Base-by-base conservation (phyloP, 106 monocot species). In the Hemerocallis citrina region DNA sequence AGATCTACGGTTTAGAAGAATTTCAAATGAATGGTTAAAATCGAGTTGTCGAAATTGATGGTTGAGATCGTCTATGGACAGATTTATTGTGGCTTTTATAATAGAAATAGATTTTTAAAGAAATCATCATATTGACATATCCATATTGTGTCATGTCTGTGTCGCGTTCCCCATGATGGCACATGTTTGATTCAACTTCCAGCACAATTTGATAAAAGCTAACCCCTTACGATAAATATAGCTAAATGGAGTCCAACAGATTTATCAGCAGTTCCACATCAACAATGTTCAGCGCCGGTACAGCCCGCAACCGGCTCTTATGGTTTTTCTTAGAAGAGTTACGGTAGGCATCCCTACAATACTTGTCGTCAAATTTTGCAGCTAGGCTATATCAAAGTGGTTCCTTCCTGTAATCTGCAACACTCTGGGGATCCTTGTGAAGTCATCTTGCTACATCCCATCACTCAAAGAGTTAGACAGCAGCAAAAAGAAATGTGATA, bases 311-410 rank as follows among this genome's bases (percentile, higher is more conserved):
- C 22, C 86, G n/a, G 38, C 86, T 0, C 34, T 86, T 29, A 39
- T 52, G 14, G 60, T 61, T 40, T 86, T 90, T 32, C 4, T 74
- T 0, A 83, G 75, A 46, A 75, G 95, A 44, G 33, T 86, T 3
- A 31, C 86, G 12, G 57, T 84, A 0, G 95, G 95, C 50, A 86
- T 96, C 31, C 84, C 95, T 14, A 79, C 84, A 20, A 96, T 96
- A 44, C 78, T 96, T 5, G 7, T 76, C 0, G 89, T 81, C 49
- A 96, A 96, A 54, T 90, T 87, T 63, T 96, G 95, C 81, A 87
- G 81, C 78, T 90, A 96, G 75, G 86, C 90, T 0, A 56, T 90
- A 7, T 59, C 90, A 0, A 96, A 90, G 64, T 96, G 89, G 86
- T 57, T 89, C 38, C 86, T 95, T 55, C 95, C 95, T 24, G 61